Conservation (phyloP, 495 filamentous ascomycete species). For the Aspergillus panamensis region DNA sequence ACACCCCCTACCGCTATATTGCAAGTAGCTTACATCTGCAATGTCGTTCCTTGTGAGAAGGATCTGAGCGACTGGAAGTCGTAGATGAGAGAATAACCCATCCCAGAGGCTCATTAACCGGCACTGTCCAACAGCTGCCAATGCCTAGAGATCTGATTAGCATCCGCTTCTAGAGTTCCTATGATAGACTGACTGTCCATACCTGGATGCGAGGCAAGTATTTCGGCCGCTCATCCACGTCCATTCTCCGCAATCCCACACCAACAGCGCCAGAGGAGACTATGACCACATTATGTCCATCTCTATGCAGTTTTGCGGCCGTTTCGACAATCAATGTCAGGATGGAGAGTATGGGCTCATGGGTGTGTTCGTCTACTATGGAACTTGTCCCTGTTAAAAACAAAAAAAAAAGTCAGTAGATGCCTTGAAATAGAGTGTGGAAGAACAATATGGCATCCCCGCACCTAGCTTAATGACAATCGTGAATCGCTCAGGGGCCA, state of each 20-base stretch:
- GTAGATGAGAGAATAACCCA: constrained; percentile 78
- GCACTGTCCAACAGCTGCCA: constrained; percentile 95
- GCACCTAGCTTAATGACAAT: constrained; percentile 94
- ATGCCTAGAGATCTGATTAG: constrained; percentile 52
- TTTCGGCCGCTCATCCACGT: constrained; percentile 84
- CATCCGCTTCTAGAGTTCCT: neutral
- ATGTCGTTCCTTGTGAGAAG: constrained; percentile 96
- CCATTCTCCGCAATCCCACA: constrained; percentile 83
- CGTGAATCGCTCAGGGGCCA: constrained; percentile 47
- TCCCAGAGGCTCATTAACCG: constrained; percentile 96
- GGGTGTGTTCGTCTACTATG: constrained; percentile 95
- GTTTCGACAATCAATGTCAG: constrained; percentile 90
- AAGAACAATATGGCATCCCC: constrained; percentile 25
- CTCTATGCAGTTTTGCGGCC: constrained; percentile 73
- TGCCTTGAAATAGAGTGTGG: neutral
- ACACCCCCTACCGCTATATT: neutral
- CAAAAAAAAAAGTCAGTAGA: constrained; percentile 17
- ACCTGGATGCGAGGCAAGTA: constrained; percentile 81
- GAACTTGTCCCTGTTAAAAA: constrained; percentile 78
- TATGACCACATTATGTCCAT: constrained; percentile 91
- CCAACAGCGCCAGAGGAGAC: constrained; percentile 97
- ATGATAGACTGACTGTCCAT: constrained; percentile 3
- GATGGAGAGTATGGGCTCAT: constrained; percentile 91
- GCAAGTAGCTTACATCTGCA: constrained; percentile 66
- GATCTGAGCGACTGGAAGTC: constrained; percentile 90